A percentile compares a stretch with the other conserved stretches of the same genome.
Conservation (phyloP, 2,329 filamentous ascomycete species). For the Rhinocladiella similis region DNA sequence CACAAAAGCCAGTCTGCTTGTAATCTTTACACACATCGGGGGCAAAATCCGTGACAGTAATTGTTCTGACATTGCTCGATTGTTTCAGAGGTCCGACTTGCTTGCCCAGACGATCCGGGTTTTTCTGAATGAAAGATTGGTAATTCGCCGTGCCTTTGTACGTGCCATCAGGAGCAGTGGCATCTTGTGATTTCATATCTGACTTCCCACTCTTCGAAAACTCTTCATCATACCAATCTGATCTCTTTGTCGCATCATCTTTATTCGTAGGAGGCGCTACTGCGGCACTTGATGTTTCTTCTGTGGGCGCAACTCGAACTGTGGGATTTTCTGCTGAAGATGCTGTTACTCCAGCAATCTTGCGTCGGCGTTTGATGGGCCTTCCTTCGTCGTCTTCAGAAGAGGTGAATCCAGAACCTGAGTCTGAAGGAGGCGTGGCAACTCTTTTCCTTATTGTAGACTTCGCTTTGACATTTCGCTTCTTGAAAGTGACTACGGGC, state of each 20-base stretch:
- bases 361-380: constrained; percentile 76
- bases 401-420: constrained; percentile 66
- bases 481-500: constrained; percentile 68
- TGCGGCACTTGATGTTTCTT: constrained; percentile 61
- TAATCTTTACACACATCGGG: constrained; percentile 96
- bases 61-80: constrained; percentile 83
- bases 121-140: constrained; percentile 75
- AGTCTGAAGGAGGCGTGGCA: constrained; percentile 66
- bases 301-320: constrained; percentile 46
- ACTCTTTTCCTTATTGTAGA: constrained; percentile 77
- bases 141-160: constrained; percentile 77
- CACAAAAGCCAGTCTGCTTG: constrained; percentile 74
- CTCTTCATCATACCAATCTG: constrained; percentile 83
- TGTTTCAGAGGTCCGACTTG: constrained; percentile 82
- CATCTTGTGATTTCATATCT: constrained; percentile 29
- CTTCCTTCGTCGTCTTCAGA: constrained; percentile 76
- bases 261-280: constrained; percentile 62
- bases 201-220: constrained; percentile 51
- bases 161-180: constrained; percentile 58
- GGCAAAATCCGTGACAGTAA: constrained; percentile 86
- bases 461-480: constrained; percentile 74
- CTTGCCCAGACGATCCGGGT: constrained; percentile 67
- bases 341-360: constrained; percentile 66
- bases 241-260: constrained; percentile 87
- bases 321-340: constrained; percentile 51